A percentile compares a stretch with the other conserved stretches of the same genome.
Evolutionary conservation across 495 filamentous ascomycete species (phyloP).

Genomic region (Chaetomium fimeti): DNA sequence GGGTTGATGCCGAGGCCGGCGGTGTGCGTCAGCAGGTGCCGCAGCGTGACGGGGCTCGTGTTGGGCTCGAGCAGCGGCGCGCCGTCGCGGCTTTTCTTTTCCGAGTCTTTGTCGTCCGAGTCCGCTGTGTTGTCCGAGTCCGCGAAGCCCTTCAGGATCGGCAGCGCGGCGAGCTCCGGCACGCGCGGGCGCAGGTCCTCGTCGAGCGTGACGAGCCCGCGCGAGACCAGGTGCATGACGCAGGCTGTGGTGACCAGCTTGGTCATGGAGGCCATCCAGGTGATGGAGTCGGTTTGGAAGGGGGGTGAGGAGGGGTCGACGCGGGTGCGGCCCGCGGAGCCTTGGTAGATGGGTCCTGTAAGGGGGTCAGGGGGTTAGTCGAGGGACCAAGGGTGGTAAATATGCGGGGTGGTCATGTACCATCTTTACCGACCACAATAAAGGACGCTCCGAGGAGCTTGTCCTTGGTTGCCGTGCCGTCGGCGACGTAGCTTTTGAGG

Average conservation of each 20-base stretch:
- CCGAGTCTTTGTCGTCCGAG: constrained; percentile 8
- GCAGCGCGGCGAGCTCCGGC: constrained; percentile 36
- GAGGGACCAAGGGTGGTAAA: neutral
- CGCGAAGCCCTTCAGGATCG: constrained; percentile 32
- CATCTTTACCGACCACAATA: constrained; percentile 32
- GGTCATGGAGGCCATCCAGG: constrained; percentile 40
- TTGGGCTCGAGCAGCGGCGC: constrained; percentile 34
- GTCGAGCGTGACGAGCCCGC: constrained; percentile 37
- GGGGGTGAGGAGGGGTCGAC: constrained; percentile 19
- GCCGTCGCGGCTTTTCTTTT: neutral
- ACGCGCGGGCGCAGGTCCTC: constrained; percentile 33
- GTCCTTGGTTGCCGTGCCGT: constrained; percentile 25
- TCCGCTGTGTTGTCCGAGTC: constrained; percentile 15
- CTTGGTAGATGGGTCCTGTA: constrained; percentile 29
- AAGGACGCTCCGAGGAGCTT: constrained; percentile 37
- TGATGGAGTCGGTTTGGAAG: constrained; percentile 52
- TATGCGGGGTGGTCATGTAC: constrained; percentile 10
- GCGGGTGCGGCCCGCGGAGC: constrained; percentile 29
- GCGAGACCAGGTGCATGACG: constrained; percentile 40
- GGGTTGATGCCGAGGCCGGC: constrained; percentile 33
- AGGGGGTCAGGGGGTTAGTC: neutral
- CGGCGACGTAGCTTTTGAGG: constrained; percentile 25
- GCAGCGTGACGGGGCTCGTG: constrained; percentile 29
- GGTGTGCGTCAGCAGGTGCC: constrained; percentile 38
- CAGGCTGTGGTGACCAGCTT: constrained; percentile 40